Evolutionary conservation across 768 basidiomycete species (phyloP).

Genomic region (Russula olivacea): DNA sequence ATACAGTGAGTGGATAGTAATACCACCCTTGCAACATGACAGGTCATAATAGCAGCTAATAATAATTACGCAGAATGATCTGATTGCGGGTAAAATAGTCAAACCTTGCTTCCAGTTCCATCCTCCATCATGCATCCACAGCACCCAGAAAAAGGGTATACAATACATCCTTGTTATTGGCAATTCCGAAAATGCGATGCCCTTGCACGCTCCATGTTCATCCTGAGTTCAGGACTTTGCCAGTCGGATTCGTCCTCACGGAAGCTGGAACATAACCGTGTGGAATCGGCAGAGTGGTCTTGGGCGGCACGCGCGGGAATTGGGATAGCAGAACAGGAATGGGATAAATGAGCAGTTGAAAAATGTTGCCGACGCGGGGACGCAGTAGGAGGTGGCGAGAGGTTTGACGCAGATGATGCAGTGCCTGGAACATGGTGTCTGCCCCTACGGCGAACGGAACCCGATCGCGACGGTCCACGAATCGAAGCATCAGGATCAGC

Average conservation of each 20-base stretch:
- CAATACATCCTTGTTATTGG: slow-evolving; percentile 12
- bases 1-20: slow-evolving; percentile 4
- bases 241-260: slow-evolving; percentile 47
- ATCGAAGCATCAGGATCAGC: slow-evolving; percentile 28
- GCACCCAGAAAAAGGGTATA: not conserved
- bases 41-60: not conserved
- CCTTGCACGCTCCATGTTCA: slow-evolving; percentile 67
- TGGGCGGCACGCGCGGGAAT: slow-evolving; percentile 27
- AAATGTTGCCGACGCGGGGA: slow-evolving; percentile 19
- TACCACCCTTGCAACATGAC: not conserved
- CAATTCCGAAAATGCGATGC: slow-evolving; percentile 30
- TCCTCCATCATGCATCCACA: not conserved
- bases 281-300: slow-evolving; percentile 23
- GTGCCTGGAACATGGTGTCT: slow-evolving; percentile 25
- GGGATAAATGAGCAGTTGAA: slow-evolving; percentile 23
- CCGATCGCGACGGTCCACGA: slow-evolving; percentile 26
- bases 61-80: not conserved
- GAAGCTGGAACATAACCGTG: slow-evolving; percentile 26
- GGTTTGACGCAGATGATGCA: slow-evolving; percentile 30
- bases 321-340: slow-evolving; percentile 30
- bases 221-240: slow-evolving; percentile 61
- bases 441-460: slow-evolving; percentile 26
- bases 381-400: slow-evolving; percentile 28
- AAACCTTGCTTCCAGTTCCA: slow-evolving; percentile 4
- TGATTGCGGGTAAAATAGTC: not conserved